Conservation (phyloP, 2,329 filamentous ascomycete species). For the Colletotrichum sp. region DNA sequence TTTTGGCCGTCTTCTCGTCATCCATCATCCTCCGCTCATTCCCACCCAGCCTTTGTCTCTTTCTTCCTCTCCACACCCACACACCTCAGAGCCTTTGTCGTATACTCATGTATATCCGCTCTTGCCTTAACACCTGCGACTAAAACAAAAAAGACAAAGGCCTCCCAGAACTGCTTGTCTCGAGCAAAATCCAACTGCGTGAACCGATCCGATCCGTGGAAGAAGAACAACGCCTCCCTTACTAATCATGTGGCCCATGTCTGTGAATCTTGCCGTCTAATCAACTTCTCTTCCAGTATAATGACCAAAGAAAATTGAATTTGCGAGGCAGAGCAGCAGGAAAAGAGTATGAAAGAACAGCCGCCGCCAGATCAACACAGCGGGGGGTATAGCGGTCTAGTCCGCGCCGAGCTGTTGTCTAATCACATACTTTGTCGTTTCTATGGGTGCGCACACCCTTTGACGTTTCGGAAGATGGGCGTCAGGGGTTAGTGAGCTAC, state of each 20-base stretch:
- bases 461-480: not conserved
- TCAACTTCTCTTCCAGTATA: slow-evolving; percentile 2
- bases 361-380: slow-evolving; percentile 1
- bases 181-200: not conserved
- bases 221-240: not conserved
- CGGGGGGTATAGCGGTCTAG: slow-evolving; percentile 16
- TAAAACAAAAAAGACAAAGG: not conserved
- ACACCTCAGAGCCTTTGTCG: not conserved
- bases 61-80: not conserved
- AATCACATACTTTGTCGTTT: not conserved
- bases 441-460: not conserved
- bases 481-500: not conserved
- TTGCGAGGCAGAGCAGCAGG: not conserved
- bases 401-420: slow-evolving; percentile 10
- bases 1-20: not conserved
- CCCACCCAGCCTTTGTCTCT: not conserved
- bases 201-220: not conserved
- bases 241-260: not conserved
- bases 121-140: not conserved
- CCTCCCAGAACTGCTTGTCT: not conserved
- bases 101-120: not conserved
- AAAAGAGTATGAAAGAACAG: not conserved
- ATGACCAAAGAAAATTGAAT: slow-evolving; percentile 12
- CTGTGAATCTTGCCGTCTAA: slow-evolving; percentile 2
- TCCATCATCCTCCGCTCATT: not conserved